Evolutionary conservation across 345 rosid species (phyloP).

Genomic region (Gynandropsis gynandra): DNA sequence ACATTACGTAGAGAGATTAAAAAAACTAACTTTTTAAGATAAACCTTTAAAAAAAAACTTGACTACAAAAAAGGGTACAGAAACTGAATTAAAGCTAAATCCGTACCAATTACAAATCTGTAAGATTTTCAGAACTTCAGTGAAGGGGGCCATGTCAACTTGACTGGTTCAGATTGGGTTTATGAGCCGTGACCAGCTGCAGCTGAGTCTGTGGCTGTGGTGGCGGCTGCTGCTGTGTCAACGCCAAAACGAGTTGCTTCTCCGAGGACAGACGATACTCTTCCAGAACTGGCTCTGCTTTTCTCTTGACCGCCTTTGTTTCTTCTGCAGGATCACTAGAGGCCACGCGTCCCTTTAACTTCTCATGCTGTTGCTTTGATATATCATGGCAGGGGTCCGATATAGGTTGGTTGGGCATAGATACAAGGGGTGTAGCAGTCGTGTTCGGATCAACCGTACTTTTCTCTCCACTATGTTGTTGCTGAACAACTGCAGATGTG

Average conservation of each 20-base stretch:
- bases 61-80: neutral
- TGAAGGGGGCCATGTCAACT: constrained; percentile 12
- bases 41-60: constrained; percentile 19
- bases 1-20: neutral
- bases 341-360: constrained; percentile 39
- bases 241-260: constrained; percentile 18
- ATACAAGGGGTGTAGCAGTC: constrained; percentile 22
- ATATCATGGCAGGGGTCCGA: constrained; percentile 35
- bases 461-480: constrained; percentile 13
- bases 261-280: constrained; percentile 33
- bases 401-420: constrained; percentile 34
- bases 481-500: constrained; percentile 19
- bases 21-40: no score
- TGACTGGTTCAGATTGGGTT: constrained; percentile 15
- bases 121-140: neutral
- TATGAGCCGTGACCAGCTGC: constrained; percentile 3
- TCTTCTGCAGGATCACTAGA: constrained; percentile 38
- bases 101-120: neutral
- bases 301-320: constrained; percentile 46
- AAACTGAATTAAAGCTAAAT: constrained; percentile 1
- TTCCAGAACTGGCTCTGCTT: constrained; percentile 41
- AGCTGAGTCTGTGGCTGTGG: constrained; percentile 11
- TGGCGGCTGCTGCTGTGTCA: constrained; percentile 15
- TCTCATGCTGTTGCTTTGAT: constrained; percentile 41
- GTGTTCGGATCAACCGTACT: constrained; percentile 32